Conservation (phyloP, 2,329 filamentous ascomycete species). For the Xylariaceae sp. region DNA sequence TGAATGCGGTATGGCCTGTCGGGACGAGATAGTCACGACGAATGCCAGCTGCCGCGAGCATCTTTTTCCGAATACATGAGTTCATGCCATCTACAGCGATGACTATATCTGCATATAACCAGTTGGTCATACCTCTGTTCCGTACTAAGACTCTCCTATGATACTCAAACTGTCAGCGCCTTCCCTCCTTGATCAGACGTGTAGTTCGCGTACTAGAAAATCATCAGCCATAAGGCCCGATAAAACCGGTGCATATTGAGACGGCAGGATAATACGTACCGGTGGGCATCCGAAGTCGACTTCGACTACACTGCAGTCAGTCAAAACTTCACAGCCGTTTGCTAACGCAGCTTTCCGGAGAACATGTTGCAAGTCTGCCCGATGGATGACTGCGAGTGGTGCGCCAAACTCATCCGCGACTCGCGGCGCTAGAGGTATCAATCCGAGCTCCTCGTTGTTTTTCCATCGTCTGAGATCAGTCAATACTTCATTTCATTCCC, state of each 20-base stretch:
- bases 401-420: slow-evolving; percentile 20
- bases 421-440: slow-evolving; percentile 14
- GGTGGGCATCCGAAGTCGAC: slow-evolving; percentile 20
- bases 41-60: slow-evolving; percentile 35
- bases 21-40: slow-evolving; percentile 39
- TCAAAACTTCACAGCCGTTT: slow-evolving; percentile 20
- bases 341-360: slow-evolving; percentile 18
- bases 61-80: slow-evolving; percentile 40
- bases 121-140: slow-evolving; percentile 8
- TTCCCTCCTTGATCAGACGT: background rate
- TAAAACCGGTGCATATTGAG: no score
- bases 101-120: slow-evolving; percentile 45
- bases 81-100: slow-evolving; percentile 54
- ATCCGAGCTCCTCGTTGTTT: slow-evolving; percentile 23
- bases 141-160: slow-evolving; percentile 20
- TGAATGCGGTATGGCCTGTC: slow-evolving; percentile 51
- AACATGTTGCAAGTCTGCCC: slow-evolving; percentile 24
- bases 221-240: background rate
- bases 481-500: background rate
- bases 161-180: slow-evolving; percentile 12
- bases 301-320: slow-evolving; percentile 22
- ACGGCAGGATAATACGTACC: slow-evolving; percentile 5
- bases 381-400: slow-evolving; percentile 24
- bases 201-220: background rate
- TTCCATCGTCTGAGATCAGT: slow-evolving; percentile 20